Percentiles rank a stretch among this genome's conserved stretches.
Conservation (phyloP, 805 yeast species). For the Saccharomycopsis amapae region DNA sequence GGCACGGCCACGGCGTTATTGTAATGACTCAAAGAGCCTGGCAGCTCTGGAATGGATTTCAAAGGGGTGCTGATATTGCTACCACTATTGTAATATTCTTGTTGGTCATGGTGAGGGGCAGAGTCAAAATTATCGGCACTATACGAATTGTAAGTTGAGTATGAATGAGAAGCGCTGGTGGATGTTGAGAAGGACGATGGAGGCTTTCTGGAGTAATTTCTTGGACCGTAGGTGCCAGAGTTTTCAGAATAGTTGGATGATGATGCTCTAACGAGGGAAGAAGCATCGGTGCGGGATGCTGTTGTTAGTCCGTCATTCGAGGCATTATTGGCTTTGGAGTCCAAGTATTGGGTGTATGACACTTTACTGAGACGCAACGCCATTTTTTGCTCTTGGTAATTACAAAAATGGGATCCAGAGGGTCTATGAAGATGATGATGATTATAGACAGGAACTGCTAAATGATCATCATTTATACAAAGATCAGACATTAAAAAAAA, state of each 20-base stretch:
- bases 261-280: not conserved
- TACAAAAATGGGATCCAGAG: too few species aligned
- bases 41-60: slow-evolving; percentile 1
- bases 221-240: too few species aligned
- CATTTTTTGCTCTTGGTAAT: too few species aligned
- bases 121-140: not conserved
- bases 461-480: too few species aligned
- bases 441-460: too few species aligned
- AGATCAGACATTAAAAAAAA: too few species aligned
- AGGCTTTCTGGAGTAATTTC: not conserved
- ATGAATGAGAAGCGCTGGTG: slow-evolving; percentile 3
- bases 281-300: not conserved
- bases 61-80: not conserved
- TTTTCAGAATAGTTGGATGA: not conserved
- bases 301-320: not conserved
- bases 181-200: slow-evolving; percentile 6
- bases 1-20: slow-evolving; percentile 2
- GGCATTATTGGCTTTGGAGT: not conserved
- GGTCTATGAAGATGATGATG: too few species aligned
- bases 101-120: not conserved
- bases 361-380: not conserved
- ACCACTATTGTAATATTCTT: not conserved
- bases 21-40: not conserved
- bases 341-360: not conserved
- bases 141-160: slow-evolving; percentile 1